phyloP scores from a whole-genome alignment of 305 asterid species.

The Andrographis paniculata region DNA sequence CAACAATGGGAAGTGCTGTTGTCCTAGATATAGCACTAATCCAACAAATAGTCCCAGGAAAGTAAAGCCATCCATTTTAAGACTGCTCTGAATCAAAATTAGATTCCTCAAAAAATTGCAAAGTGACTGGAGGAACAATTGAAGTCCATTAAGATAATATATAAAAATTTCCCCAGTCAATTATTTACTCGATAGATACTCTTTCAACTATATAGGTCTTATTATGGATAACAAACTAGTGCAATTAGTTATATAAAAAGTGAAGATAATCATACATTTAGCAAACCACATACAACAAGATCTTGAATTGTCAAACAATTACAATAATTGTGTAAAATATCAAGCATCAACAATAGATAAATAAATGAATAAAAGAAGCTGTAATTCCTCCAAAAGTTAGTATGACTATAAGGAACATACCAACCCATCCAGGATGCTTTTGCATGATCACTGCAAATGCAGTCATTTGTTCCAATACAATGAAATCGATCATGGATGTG shows the following conservation, averaged over 20 bases:
- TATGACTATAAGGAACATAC: slow-evolving; percentile 38
- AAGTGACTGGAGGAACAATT: not conserved
- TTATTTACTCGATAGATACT: not conserved
- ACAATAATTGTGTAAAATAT: too few species aligned
- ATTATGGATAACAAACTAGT: not conserved
- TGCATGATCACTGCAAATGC: slow-evolving; percentile 99
- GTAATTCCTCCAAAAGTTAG: not conserved
- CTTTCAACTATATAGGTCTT: not conserved
- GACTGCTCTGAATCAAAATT: not conserved
- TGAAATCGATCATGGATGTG: slow-evolving; percentile 98
- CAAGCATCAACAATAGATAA: too few species aligned
- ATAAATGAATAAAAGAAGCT: too few species aligned
- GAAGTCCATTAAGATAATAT: not conserved
- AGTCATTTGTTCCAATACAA: slow-evolving; percentile 94
- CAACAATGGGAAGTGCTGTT: not conserved
- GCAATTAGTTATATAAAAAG: not conserved
- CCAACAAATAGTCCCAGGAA: not conserved
- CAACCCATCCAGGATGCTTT: slow-evolving; percentile 99
- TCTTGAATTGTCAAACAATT: too few species aligned
- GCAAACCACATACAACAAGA: not conserved
- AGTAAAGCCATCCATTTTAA: not conserved
- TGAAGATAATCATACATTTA: not conserved
- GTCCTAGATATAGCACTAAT: not conserved
- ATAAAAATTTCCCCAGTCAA: not conserved
- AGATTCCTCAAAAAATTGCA: not conserved